Conservation (phyloP, 2,329 filamentous ascomycete genomes). For the Cercospora janseana region DNA sequence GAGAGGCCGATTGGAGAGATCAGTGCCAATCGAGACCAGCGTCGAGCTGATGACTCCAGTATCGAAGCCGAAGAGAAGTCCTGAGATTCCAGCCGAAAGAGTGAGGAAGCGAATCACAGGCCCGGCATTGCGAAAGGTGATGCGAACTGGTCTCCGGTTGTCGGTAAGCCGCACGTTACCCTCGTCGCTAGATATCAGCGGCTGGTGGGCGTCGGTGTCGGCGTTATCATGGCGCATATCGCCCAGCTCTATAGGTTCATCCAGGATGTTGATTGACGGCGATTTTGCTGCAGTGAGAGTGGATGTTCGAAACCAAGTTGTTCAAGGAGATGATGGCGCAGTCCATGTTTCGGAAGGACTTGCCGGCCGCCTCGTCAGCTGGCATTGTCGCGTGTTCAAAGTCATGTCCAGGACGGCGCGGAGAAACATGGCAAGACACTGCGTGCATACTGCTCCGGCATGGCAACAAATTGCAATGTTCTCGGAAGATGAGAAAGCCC, state of each 20-base stretch:
- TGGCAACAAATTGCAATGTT: neutral
- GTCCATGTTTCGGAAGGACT: constrained; percentile 10
- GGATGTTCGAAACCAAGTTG: neutral
- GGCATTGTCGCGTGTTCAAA: constrained; percentile 2
- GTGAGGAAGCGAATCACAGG: constrained; percentile 55
- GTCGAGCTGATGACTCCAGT: constrained; percentile 63
- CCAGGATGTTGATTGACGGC: constrained; percentile 11
- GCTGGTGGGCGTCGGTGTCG: constrained; percentile 34
- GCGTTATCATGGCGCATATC: constrained; percentile 21
- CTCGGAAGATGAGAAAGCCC: constrained; percentile 4
- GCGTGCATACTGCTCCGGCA: neutral
- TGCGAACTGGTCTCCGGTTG: neutral
- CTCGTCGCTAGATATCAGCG: constrained; percentile 12
- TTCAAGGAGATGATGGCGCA: neutral
- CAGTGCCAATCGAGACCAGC: constrained; percentile 55
- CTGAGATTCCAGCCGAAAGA: constrained; percentile 57
- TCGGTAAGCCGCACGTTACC: neutral
- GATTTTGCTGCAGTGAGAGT: neutral
- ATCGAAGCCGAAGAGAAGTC: constrained; percentile 62
- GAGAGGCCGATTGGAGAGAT: constrained; percentile 51
- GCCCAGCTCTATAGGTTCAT: constrained; percentile 18
- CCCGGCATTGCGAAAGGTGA: constrained; percentile 26
- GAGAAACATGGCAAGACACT: constrained; percentile 3
- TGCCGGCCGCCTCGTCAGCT: constrained; percentile 2
- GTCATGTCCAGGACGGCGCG: constrained; percentile 6